phyloP scores from a whole-genome alignment of 2,329 filamentous ascomycete species.

The Colletotrichum sp. region DNA sequence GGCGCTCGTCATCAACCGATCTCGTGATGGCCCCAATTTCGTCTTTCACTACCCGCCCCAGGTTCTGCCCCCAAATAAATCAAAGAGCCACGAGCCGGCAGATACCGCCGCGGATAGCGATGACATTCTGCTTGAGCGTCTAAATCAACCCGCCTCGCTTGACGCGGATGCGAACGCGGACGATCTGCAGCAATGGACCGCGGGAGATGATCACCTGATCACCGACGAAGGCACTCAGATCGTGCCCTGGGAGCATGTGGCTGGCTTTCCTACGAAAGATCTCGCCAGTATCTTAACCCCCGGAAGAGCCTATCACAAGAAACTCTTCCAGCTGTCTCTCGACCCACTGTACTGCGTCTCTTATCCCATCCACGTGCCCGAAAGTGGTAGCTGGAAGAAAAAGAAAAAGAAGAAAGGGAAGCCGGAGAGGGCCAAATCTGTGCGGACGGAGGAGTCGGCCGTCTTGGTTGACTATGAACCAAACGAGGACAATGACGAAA shows the following conservation, averaged over 20 bases:
- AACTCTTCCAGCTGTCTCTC: conserved; percentile 80
- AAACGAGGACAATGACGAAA: conserved; percentile 28
- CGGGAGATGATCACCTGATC: conserved; percentile 58
- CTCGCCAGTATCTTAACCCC: conserved; percentile 83
- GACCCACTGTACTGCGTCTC: conserved; percentile 83
- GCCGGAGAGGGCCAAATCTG: conserved; percentile 26
- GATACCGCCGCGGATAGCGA: conserved; percentile 49
- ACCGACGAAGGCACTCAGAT: conserved; percentile 62
- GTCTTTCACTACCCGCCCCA: conserved; percentile 88
- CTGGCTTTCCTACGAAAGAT: conserved; percentile 77
- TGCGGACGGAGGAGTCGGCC: conserved; percentile 30
- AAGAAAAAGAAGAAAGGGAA: conserved; percentile 54
- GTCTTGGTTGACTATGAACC: conserved; percentile 26
- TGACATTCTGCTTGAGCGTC: conserved; percentile 54
- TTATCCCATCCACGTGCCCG: conserved; percentile 81
- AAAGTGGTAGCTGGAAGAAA: conserved; percentile 79
- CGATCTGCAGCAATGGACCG: conserved; percentile 50
- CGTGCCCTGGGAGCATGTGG: conserved; percentile 74
- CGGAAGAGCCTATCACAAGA: conserved; percentile 77
- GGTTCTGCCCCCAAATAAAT: conserved; percentile 45
- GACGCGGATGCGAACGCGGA: conserved; percentile 35
- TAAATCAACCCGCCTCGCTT: conserved; percentile 40
- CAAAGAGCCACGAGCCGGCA: conserved; percentile 36
- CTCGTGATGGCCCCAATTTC: conserved; percentile 79
- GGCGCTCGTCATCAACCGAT: conserved; percentile 75